Conservation (phyloP, 441 rosid genomes). For the Adansonia madagascariensis region DNA sequence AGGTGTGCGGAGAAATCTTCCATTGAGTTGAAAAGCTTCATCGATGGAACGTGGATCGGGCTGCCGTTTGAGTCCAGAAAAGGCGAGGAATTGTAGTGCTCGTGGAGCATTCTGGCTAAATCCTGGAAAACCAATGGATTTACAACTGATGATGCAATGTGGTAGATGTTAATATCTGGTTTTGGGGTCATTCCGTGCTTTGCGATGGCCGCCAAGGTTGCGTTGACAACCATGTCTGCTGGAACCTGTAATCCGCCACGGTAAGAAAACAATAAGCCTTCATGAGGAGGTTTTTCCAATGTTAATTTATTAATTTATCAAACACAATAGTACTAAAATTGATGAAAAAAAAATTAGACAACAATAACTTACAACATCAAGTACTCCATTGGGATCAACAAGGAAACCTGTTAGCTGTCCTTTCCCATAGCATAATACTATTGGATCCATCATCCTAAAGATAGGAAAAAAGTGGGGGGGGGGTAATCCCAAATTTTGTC, state of each 20-base stretch:
- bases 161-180: conserved; percentile 72
- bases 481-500: background rate
- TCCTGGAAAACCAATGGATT: conserved; percentile 78
- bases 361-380: conserved; percentile 68
- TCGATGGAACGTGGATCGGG: conserved; percentile 66
- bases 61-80: conserved; percentile 76
- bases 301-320: background rate
- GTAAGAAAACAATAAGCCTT: background rate
- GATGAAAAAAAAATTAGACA: background rate
- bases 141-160: conserved; percentile 85
- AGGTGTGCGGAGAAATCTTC: conserved; percentile 72
- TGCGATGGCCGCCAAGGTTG: conserved; percentile 92
- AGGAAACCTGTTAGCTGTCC: conserved; percentile 91
- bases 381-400: conserved; percentile 81
- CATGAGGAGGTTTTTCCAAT: background rate
- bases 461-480: background rate
- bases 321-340: background rate
- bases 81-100: conserved; percentile 72
- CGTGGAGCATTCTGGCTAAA: conserved; percentile 62
- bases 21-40: conserved; percentile 79
- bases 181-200: conserved; percentile 62
- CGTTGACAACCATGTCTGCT: conserved; percentile 92
- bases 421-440: conserved; percentile 81
- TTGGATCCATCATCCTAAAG: conserved; percentile 95
- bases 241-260: conserved; percentile 54